Evolutionary conservation across 148 eudicot genomes (phyloP), one percentile per base, ranked within the genome.

Genomic region (Hydrangea macrophylla): DNA sequence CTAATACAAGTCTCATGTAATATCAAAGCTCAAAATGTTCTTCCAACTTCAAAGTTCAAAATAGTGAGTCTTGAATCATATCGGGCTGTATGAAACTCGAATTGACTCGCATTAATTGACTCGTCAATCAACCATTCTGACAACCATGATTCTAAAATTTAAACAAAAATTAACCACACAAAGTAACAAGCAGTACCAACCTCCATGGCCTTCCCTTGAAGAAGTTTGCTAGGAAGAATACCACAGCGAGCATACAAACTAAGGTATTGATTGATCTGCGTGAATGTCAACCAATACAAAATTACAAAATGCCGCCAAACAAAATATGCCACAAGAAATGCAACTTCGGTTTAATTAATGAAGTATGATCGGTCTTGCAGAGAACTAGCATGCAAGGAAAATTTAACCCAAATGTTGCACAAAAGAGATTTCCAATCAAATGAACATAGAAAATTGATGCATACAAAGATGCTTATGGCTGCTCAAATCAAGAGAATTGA

Each of bases 191-290:
- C 44, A 63, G 48, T 55, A 77, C 84, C 62, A 68, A 93, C 96
- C 96, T 93, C 88, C 73, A 83, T 81, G 59, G 83, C 70, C 71
- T 73, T 85, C 69, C 75, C 94, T 72, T 81, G 86, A 78, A 90
- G 82, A 67, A 86, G 80, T 73, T 82, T 73, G 83, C 97, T 93
- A 17, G 98, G 96, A 58, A 79, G 95, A 67, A 83, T 62, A 55
- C 95, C 92, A 75, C 65, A 79, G 31, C 82, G 86, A 61, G 75
- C 55, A 72, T 76, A 85, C 68, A 86, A 66, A 72, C 76, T 77
- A 26, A 93, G 75, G 72, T 90, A 93, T 50, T 93, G 87, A 78
- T 75, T 83, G 28, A 93, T 86, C 98, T 93, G 94, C 85, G 80
- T 25, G 50, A 50, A 15, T 26, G 51, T 23, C 33, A 78, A 78